These are phyloP conservation scores for barrel medic (Medicago truncatula) DNA, from an alignment of 306 rosid species.

Conservation along the genomic window DNA sequence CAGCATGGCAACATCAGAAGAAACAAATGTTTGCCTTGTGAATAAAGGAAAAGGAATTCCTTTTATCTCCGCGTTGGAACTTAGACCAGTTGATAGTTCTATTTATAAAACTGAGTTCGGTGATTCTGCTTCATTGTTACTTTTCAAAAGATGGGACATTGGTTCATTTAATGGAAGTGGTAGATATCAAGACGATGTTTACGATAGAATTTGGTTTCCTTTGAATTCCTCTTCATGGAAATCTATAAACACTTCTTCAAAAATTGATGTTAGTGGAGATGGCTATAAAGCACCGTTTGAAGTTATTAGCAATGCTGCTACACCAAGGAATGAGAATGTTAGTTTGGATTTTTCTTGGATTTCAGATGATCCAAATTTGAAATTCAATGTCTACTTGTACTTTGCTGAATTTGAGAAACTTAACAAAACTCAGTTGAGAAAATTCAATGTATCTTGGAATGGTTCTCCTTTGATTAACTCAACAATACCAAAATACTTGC, in stretches of 20 bases:
- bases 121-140: slow-evolving; percentile 54
- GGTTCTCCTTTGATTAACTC: slow-evolving; percentile 57
- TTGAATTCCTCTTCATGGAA: slow-evolving; percentile 52
- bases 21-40: slow-evolving; percentile 59
- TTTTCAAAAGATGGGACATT: slow-evolving; percentile 59
- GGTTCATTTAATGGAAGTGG: slow-evolving; percentile 55
- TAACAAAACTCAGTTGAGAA: slow-evolving; percentile 53
- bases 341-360: slow-evolving; percentile 61
- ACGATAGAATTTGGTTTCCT: slow-evolving; percentile 64
- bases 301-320: slow-evolving; percentile 62
- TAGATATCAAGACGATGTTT: slow-evolving; percentile 64
- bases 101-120: slow-evolving; percentile 59
- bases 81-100: slow-evolving; percentile 61
- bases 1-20: slow-evolving; percentile 41
- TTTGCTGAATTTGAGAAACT: slow-evolving; percentile 65
- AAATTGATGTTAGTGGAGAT: slow-evolving; percentile 43
- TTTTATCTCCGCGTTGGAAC: slow-evolving; percentile 74
- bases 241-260: slow-evolving; percentile 45
- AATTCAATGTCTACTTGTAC: slow-evolving; percentile 58
- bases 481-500: slow-evolving; percentile 47
- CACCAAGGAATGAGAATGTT: slow-evolving; percentile 46
- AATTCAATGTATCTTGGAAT: slow-evolving; percentile 66
- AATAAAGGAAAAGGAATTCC: slow-evolving; percentile 70
- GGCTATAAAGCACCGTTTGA: slow-evolving; percentile 62
- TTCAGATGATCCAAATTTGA: slow-evolving; percentile 43